Evolutionary conservation across 2,329 filamentous ascomycete genomes (phyloP).

Genomic region (Colletotrichum sp.): DNA sequence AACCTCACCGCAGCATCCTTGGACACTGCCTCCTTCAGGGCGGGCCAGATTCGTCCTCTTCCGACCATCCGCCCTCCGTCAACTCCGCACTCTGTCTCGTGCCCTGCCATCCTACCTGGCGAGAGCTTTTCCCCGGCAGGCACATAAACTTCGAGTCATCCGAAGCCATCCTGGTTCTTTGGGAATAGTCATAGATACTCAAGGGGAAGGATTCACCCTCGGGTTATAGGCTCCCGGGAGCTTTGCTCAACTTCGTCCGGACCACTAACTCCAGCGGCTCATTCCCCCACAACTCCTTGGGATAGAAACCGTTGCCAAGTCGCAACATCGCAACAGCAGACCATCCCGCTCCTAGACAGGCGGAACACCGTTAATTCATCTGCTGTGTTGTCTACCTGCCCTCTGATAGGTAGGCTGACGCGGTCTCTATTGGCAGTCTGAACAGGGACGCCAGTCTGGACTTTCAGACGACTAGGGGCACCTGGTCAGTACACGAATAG

Average conservation of each 20-base stretch:
- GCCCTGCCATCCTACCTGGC: not conserved
- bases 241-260: not conserved
- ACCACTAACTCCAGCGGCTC: not conserved
- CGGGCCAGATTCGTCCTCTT: not conserved
- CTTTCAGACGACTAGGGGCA: conserved; percentile 12
- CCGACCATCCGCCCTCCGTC: not conserved
- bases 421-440: not conserved
- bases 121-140: not conserved
- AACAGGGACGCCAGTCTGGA: not conserved
- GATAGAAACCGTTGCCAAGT: not conserved
- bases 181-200: not conserved
- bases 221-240: not conserved
- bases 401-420: not conserved
- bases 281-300: not conserved
- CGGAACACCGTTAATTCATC: not conserved
- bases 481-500: conserved; percentile 3
- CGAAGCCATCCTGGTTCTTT: not conserved
- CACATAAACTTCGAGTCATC: conserved; percentile 9
- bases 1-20: not conserved
- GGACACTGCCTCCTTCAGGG: not conserved
- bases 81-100: not conserved
- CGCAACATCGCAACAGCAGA: not conserved
- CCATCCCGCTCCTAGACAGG: not conserved
- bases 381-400: not conserved
- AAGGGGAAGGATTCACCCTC: not conserved